phyloP scores from a whole-genome alignment of 1,139 yeast genomes.

The Kodamaea fungicola region DNA sequence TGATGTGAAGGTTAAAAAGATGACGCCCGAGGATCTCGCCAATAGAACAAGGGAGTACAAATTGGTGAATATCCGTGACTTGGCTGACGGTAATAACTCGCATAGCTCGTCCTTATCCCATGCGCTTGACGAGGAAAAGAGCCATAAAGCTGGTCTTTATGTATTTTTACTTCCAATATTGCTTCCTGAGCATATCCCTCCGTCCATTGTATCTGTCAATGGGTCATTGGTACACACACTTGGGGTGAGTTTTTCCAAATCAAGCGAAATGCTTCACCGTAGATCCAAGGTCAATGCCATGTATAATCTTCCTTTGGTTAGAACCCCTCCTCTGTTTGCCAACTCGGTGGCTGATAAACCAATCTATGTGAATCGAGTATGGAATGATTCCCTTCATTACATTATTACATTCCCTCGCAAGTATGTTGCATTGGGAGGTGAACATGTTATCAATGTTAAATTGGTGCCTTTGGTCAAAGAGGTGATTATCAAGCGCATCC shows the following conservation, averaged over 20 bases:
- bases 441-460: slow-evolving; percentile 59
- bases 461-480: slow-evolving; percentile 70
- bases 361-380: slow-evolving; percentile 72
- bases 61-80: slow-evolving; percentile 21
- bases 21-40: slow-evolving; percentile 35
- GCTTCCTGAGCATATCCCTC: slow-evolving; percentile 71
- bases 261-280: slow-evolving; percentile 36
- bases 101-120: neutral
- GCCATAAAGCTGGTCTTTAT: slow-evolving; percentile 70
- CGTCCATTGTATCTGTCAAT: slow-evolving; percentile 57
- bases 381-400: slow-evolving; percentile 80
- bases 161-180: slow-evolving; percentile 71
- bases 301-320: slow-evolving; percentile 52
- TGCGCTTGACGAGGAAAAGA: slow-evolving; percentile 7
- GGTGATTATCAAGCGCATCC: slow-evolving; percentile 65
- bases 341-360: slow-evolving; percentile 75
- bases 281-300: slow-evolving; percentile 25
- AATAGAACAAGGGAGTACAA: slow-evolving; percentile 35
- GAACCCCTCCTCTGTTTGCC: slow-evolving; percentile 81
- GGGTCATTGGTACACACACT: slow-evolving; percentile 43
- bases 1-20: slow-evolving; percentile 26
- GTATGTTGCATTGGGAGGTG: slow-evolving; percentile 68
- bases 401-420: slow-evolving; percentile 75
- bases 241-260: slow-evolving; percentile 27
- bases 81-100: slow-evolving; percentile 12